These are phyloP conservation scores for Ustilago shanxiensis DNA, from an alignment of 1,284 basidiomycete species.

Conservation along the genomic window DNA sequence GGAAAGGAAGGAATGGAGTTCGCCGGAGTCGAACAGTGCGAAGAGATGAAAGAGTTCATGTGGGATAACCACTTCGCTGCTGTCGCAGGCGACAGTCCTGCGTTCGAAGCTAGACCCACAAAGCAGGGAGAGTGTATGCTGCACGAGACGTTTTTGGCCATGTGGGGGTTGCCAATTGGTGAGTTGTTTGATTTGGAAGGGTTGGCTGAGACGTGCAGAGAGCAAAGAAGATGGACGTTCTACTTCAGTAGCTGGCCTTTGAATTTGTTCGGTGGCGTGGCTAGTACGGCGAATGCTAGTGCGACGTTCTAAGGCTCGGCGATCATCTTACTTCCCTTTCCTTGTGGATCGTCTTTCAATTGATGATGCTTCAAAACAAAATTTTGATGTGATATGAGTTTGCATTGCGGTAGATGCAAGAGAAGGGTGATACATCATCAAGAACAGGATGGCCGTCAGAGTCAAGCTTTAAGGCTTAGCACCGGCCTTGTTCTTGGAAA, in stretches of 20 bases:
- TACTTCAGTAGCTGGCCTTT: slow-evolving; percentile 71
- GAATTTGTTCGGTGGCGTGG: slow-evolving; percentile 71
- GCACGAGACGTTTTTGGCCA: slow-evolving; percentile 59
- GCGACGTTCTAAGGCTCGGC: slow-evolving; percentile 46
- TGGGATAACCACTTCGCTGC: slow-evolving; percentile 85
- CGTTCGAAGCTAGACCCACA: slow-evolving; percentile 76
- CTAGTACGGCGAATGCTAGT: slow-evolving; percentile 71
- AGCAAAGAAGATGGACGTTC: slow-evolving; percentile 70
- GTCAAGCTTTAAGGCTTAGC: slow-evolving; percentile 6
- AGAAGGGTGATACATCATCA: not conserved
- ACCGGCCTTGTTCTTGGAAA: slow-evolving; percentile 56
- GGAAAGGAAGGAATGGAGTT: slow-evolving; percentile 35
- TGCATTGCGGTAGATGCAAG: not conserved
- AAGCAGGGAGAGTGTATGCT: slow-evolving; percentile 40
- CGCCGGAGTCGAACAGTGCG: slow-evolving; percentile 62
- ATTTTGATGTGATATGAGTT: not conserved
- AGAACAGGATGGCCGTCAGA: not conserved
- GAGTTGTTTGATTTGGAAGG: slow-evolving; percentile 72
- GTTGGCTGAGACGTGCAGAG: slow-evolving; percentile 67
- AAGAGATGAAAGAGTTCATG: slow-evolving; percentile 61
- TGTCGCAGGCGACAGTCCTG: slow-evolving; percentile 80
- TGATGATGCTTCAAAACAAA: not conserved
- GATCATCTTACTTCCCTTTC: not conserved
- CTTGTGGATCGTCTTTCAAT: not conserved
- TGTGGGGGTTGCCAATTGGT: slow-evolving; percentile 70